A percentile compares a stretch with the other conserved stretches of the same genome.
Evolutionary conservation across 768 basidiomycete species (phyloP).

Genomic region (Austroboletus festivus): DNA sequence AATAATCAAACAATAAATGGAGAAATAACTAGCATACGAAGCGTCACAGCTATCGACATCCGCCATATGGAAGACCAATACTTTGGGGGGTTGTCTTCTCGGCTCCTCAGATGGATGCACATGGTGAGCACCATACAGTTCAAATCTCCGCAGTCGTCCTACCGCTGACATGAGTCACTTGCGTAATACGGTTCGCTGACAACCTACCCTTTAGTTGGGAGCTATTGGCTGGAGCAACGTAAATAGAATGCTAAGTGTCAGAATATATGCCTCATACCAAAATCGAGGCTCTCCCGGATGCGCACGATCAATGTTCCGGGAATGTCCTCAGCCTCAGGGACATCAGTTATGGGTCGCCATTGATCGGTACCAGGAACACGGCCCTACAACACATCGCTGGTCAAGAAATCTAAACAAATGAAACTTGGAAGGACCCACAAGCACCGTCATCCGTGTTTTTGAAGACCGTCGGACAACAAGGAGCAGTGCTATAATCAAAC

Average conservation of each 20-base stretch:
- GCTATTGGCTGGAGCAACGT: conserved; percentile 68
- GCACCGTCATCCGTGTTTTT: conserved; percentile 83
- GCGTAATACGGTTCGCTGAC: not conserved
- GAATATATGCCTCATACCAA: conserved; percentile 50
- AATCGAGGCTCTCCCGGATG: conserved; percentile 87
- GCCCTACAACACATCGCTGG: conserved; percentile 46
- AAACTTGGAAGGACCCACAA: conserved; percentile 42
- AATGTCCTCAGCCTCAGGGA: conserved; percentile 77
- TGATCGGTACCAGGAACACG: conserved; percentile 82
- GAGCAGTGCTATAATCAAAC: conserved; percentile 81
- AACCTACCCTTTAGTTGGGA: conserved; percentile 79
- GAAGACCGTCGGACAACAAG: conserved; percentile 90
- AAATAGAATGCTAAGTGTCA: not conserved
- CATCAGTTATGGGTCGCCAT: conserved; percentile 90
- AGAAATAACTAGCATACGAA: conserved; percentile 54
- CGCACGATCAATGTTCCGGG: conserved; percentile 84
- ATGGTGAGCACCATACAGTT: conserved; percentile 77
- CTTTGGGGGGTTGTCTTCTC: conserved; percentile 65
- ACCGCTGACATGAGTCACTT: conserved; percentile 1
- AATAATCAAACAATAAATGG: not conserved
- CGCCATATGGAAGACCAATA: conserved; percentile 88
- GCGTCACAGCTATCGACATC: conserved; percentile 92
- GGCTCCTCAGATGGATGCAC: conserved; percentile 91
- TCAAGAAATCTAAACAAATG: not conserved
- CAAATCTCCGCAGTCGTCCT: conserved; percentile 82